phyloP scores from a whole-genome alignment of 2,329 filamentous ascomycete genomes.

The Berkeleyomyces rouxiae region DNA sequence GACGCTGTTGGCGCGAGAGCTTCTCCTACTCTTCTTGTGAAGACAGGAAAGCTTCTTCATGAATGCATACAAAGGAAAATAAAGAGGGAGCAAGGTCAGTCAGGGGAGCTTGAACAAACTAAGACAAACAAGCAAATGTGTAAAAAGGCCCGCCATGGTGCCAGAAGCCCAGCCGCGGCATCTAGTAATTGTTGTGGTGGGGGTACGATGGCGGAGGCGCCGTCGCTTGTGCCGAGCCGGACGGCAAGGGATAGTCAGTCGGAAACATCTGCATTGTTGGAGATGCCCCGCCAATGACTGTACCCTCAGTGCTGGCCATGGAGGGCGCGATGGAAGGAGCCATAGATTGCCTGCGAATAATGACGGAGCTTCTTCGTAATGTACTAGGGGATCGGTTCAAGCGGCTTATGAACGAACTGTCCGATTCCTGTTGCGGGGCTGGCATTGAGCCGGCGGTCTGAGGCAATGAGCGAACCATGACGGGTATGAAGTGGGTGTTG shows the following conservation, averaged over 20 bases:
- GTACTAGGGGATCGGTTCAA: constrained; percentile 9
- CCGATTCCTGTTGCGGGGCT: constrained; percentile 3
- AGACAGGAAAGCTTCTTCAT: constrained; percentile 13
- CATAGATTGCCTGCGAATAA: constrained; percentile 9
- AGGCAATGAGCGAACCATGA: constrained; percentile 8
- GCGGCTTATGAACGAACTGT: constrained; percentile 8
- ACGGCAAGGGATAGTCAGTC: constrained; percentile 1
- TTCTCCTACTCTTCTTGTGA: constrained; percentile 6
- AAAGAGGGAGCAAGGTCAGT: neutral
- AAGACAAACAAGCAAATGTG: neutral
- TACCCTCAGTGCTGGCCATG: constrained; percentile 4
- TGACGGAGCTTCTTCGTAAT: constrained; percentile 8
- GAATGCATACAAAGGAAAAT: constrained; percentile 3
- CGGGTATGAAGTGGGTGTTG: constrained; percentile 4
- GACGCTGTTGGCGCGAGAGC: constrained; percentile 2
- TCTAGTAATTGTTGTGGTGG: neutral
- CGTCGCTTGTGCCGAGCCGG: neutral
- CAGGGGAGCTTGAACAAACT: constrained; percentile 1
- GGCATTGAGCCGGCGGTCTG: neutral
- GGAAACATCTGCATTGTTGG: neutral
- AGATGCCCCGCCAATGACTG: neutral
- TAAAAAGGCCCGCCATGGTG: neutral
- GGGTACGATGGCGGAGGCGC: constrained; percentile 3
- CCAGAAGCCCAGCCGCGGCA: neutral
- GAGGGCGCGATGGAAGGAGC: constrained; percentile 7